Percentiles rank a stretch among this genome's conserved stretches.
These are phyloP conservation scores for Chalara sp. DNA, from an alignment of 2,329 filamentous ascomycete species.

Conservation along the genomic window DNA sequence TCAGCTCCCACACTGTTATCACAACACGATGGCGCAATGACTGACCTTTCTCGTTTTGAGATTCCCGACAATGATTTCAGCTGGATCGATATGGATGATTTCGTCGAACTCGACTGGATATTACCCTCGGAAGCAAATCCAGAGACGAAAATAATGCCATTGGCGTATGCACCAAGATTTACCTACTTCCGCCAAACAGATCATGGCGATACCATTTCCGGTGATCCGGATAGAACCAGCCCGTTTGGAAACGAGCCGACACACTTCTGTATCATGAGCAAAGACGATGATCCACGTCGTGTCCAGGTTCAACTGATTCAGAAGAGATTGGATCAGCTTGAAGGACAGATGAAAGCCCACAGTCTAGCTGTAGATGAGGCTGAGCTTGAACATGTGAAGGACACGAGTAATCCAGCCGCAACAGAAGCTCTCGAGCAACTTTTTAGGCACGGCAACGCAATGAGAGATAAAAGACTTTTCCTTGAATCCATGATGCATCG, in stretches of 20 bases:
- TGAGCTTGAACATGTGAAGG: constrained; percentile 57
- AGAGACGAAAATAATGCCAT: constrained; percentile 86
- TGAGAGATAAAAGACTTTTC: constrained; percentile 52
- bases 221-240: constrained; percentile 77
- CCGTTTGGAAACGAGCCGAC: constrained; percentile 90
- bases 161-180: constrained; percentile 88
- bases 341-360: constrained; percentile 71
- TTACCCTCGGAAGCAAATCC: constrained; percentile 84
- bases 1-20: constrained; percentile 42
- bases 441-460: constrained; percentile 45
- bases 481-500: constrained; percentile 45
- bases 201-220: constrained; percentile 70
- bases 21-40: constrained; percentile 49
- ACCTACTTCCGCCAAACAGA: constrained; percentile 98
- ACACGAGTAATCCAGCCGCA: constrained; percentile 42
- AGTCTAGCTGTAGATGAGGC: constrained; percentile 66
- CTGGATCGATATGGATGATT: constrained; percentile 99
- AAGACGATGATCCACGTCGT: constrained; percentile 77
- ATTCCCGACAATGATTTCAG: constrained; percentile 93
- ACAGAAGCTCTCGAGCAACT: constrained; percentile 56
- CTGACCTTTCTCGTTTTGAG: constrained; percentile 79
- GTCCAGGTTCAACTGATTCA: constrained; percentile 85
- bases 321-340: constrained; percentile 70
- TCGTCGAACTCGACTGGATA: constrained; percentile 96
- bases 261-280: constrained; percentile 91